Evolutionary conservation across 2,329 filamentous ascomycete species (phyloP), one percentile per base, ranked within the genome.

Genomic region (Zymoseptoria pseudotritici): DNA sequence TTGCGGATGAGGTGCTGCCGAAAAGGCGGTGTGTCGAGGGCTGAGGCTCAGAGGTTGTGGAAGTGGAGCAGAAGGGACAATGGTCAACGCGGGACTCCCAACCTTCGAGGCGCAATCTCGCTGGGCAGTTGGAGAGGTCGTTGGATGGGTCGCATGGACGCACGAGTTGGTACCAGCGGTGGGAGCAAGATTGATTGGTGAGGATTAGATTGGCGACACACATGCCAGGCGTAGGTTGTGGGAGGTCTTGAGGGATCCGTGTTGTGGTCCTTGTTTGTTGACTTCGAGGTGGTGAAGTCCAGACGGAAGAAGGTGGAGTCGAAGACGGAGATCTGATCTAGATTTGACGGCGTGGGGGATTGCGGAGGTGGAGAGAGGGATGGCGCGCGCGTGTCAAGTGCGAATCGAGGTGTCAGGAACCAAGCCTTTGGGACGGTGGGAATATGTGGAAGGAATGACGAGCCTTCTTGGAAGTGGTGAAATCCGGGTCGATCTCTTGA

Each of bases 181-280:
- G 79, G 58, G 73, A 70, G 73, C 79, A 81, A 51, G 75, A 69
- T 57, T 76, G 73, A 7, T 74, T 73, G 55, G 77, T 76, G 59
- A 80, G 76, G 70, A 79, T 79, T 52, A 81, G 73, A 63, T 79
- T 77, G 63, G 78, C 78, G 69, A 80, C 70, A 64, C 79, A 81
- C 79, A 81, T 81, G 65, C 61, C 59, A 65, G 61, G 63, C 63
- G 56, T 5, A 46, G 17, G 13, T 46, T 11, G 17, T 46, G 36
- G 13, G 36, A n/a, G 13, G 36, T 17, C 2, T 17, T 29, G 36
- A 7, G 36, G 13, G 0, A 6, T 46, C 10, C 72, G 70, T 76
- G 24, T 59, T 78, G 58, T 63, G 53, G 36, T 55, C 67, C 53
- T 62, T 65, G 46, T 29, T 11, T n/a, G 55, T 21, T 20, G 50